Base-by-base conservation (phyloP, 1,139 yeast species). In the Saccharomyces pastorianus region DNA sequence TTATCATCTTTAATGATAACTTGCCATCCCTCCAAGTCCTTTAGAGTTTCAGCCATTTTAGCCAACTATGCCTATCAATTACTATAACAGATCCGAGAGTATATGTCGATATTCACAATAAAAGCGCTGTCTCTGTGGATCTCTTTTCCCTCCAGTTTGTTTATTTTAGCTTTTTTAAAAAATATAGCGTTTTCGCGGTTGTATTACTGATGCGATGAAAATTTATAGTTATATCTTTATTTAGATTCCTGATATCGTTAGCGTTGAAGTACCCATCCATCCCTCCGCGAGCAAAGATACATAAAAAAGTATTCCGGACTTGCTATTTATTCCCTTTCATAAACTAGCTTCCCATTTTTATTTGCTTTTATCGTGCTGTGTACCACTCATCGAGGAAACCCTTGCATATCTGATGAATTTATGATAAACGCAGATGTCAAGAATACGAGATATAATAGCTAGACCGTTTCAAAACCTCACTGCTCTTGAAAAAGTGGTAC, bases 21-120 rank as follows among this genome's bases (percentile, higher is more conserved):
- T 50, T 64, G 61, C 71, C 71, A 67, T 6, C 66, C 70, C 26
- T 58, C 56, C 28, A 67, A 49, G 9, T 64, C 67, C 20, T 54
- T 61, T 20, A 49, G 46, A 6, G 61, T 56, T 14, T 59, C 54
- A 20, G 69, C 68, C 68, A 67, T 67, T 6, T 61, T 64, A 25
- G 57, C 47, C 47, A 64, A 61, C 46, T 17, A 17, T 17, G 17
- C 17, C 2, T 17, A 2, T 7, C 44, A 17, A 38, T 38, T 17
- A n/a, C 6, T 38, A 38, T 6, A 38, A 17, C 23, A 17, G 6
- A 8, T 20, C 5, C 13, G n/a, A 1, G 6, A 17, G 4, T 2
- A 6, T 4, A n/a, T 38, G 4, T 38, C 17, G 17, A 1, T 17
- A 17, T 17, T 17, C 17, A 1, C 5, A 3, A 17, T 38, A 13